These are phyloP conservation scores for Adansonia gregorii DNA, from an alignment of 441 rosid species.

Conservation along the genomic window DNA sequence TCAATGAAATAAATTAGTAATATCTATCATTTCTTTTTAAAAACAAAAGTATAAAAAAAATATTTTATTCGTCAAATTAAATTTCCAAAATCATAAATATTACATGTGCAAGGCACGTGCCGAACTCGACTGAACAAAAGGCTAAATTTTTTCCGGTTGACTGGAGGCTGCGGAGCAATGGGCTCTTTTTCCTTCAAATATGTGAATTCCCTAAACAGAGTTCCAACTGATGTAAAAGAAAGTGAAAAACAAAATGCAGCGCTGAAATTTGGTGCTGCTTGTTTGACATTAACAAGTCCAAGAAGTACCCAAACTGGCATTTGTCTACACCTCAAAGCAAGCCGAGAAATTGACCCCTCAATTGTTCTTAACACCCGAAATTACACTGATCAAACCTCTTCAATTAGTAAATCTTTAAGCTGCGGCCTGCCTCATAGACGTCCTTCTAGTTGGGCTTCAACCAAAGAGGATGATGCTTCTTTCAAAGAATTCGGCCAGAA, in stretches of 20 bases:
- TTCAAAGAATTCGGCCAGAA: slow-evolving; percentile 60
- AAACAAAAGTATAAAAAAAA: not conserved
- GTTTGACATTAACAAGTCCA: not conserved
- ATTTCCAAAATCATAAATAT: not conserved
- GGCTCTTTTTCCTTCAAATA: slow-evolving; percentile 3
- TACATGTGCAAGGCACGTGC: slow-evolving; percentile 1
- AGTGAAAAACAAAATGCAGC: not conserved
- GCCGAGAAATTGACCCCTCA: not conserved
- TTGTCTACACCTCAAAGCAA: not conserved
- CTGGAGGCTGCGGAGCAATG: not conserved
- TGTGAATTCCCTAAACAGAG: not conserved
- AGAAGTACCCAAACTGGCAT: not conserved
- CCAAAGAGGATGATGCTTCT: slow-evolving; percentile 53
- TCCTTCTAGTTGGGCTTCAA: slow-evolving; percentile 42
- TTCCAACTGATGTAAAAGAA: not conserved
- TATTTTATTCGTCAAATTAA: slow-evolving; percentile 6
- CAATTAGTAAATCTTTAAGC: not conserved
- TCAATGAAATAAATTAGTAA: not conserved
- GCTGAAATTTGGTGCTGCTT: not conserved
- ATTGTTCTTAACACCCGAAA: slow-evolving; percentile 3
- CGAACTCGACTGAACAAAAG: not conserved
- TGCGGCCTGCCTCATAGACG: not conserved
- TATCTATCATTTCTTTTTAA: not conserved
- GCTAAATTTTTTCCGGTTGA: no score
- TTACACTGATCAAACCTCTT: not conserved